Base-by-base conservation (phyloP, 208 protist species). In the Angomonas desouzai region DNA sequence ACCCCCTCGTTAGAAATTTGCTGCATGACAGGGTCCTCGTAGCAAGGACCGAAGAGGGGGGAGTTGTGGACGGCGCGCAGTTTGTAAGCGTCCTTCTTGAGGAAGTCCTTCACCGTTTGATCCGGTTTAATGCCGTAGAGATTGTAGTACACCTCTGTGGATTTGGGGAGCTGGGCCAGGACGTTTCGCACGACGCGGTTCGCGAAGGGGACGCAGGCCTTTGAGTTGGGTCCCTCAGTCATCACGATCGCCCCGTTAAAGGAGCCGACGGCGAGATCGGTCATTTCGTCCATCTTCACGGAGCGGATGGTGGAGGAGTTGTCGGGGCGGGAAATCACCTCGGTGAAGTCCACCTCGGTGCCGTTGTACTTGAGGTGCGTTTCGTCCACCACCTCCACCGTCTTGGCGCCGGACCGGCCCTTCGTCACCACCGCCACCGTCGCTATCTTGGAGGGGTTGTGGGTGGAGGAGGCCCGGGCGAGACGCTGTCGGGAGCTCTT, bases 1-100 rank as follows among this genome's bases (percentile, higher is more conserved):
- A 30, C 29, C 1, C 43, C 47, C 27, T 59, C 40, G 18, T 60
- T 67, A n/a, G 29, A 55, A 2, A 81, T 16, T 11, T 22, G 67
- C 55, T 61, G 32, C 60, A 85, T 64, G 56, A 61, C 68, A 25
- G 73, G 61, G 30, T 53, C 67, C 56, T 68, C 23, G 13, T 79
- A 56, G 48, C 57, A 74, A 3, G 82, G 82, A 11, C 82, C 82
- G 53, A 85, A 85, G n/a, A 85, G 66, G 11, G 76, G 82, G 25
- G 82, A 89, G 43, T 66, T 78, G 30, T 67, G 64, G 57, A 74
- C n/a, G 47, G 23, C 20, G 51, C 77, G 29, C 36, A 56, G 7
- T 16, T 49, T 36, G 62, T 72, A 79, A 38, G 16, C 45, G 20
- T 4, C 47, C 16, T 36, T 47, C 30, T 56, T 38, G 33, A 73